These are phyloP conservation scores for Luffa aegyptiaca DNA, from an alignment of 306 rosid genomes.

Conservation along the genomic window DNA sequence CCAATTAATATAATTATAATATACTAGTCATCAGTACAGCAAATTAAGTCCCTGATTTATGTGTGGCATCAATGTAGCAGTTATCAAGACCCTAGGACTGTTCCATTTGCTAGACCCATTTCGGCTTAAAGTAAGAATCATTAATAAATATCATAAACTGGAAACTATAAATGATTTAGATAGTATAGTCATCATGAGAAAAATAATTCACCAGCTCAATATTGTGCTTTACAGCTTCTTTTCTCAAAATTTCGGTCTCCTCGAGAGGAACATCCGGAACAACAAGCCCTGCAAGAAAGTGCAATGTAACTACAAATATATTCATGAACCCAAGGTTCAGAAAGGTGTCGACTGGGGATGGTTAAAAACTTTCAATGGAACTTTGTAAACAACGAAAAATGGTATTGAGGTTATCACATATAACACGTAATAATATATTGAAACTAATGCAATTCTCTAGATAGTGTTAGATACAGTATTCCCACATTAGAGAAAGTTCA, in stretches of 20 bases:
- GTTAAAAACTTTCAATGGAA: not conserved
- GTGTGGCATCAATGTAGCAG: not conserved
- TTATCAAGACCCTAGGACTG: not conserved
- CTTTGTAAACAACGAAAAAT: not conserved
- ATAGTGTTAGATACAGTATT: not conserved
- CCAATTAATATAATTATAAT: not conserved
- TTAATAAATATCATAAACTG: not conserved
- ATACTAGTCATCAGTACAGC: not conserved
- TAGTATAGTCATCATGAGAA: too few relatives aligned
- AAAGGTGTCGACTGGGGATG: not conserved
- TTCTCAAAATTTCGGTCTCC: constrained; percentile 57
- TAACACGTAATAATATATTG: not conserved
- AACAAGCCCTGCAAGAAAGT: constrained; percentile 57
- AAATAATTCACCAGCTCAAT: constrained; percentile 66
- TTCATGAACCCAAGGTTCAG: not conserved
- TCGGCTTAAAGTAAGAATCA: not conserved
- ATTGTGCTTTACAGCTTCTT: constrained; percentile 59
- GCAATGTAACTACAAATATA: not conserved
- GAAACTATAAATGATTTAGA: not conserved
- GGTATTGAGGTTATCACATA: not conserved
- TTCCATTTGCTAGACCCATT: not conserved
- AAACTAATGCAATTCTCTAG: not conserved
- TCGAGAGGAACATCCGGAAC: constrained; percentile 95
- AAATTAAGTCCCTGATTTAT: not conserved
- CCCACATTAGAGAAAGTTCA: not conserved